These are phyloP conservation scores for Cylindricascospora bacillispora DNA, from an alignment of 1,139 yeast genomes.

Conservation along the genomic window DNA sequence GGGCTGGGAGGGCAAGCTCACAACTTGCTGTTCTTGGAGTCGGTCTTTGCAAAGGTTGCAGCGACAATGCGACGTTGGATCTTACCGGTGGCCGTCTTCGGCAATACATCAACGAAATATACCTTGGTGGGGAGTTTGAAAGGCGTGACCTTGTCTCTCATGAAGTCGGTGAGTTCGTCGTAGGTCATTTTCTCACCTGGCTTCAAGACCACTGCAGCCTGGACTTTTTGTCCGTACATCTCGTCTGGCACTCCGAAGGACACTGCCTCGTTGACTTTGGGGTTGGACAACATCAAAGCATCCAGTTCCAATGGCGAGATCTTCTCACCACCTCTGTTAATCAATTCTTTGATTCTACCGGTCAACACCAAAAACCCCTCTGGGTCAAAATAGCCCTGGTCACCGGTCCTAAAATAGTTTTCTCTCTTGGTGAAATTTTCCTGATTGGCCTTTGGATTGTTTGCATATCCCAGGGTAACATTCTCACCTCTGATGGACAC, in stretches of 20 bases:
- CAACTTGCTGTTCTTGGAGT: constrained; percentile 25
- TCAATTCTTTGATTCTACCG: constrained; percentile 55
- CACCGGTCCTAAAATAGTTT: constrained; percentile 61
- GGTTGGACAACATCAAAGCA: constrained; percentile 41
- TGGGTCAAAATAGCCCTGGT: constrained; percentile 48
- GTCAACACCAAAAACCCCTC: constrained; percentile 47
- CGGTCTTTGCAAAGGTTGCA: constrained; percentile 24
- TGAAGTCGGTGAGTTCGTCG: constrained; percentile 33
- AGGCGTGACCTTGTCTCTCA: constrained; percentile 34
- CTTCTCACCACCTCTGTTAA: constrained; percentile 60
- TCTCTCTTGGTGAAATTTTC: constrained; percentile 43
- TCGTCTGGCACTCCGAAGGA: constrained; percentile 51
- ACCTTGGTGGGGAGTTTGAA: constrained; percentile 48
- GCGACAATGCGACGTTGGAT: constrained; percentile 53
- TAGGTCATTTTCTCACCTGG: constrained; percentile 29
- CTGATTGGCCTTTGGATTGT: constrained; percentile 52
- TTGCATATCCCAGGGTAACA: constrained; percentile 58
- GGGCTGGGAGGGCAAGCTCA: too few species aligned
- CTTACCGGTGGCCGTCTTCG: constrained; percentile 64
- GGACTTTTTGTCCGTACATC: constrained; percentile 53
- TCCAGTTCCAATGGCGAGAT: constrained; percentile 57
- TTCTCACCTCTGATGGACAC: constrained; percentile 52
- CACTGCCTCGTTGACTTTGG: constrained; percentile 52
- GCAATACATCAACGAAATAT: constrained; percentile 46
- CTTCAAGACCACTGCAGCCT: constrained; percentile 49